These are phyloP conservation scores for Penicillium herquei DNA, from an alignment of 495 filamentous ascomycete species.

Conservation along the genomic window DNA sequence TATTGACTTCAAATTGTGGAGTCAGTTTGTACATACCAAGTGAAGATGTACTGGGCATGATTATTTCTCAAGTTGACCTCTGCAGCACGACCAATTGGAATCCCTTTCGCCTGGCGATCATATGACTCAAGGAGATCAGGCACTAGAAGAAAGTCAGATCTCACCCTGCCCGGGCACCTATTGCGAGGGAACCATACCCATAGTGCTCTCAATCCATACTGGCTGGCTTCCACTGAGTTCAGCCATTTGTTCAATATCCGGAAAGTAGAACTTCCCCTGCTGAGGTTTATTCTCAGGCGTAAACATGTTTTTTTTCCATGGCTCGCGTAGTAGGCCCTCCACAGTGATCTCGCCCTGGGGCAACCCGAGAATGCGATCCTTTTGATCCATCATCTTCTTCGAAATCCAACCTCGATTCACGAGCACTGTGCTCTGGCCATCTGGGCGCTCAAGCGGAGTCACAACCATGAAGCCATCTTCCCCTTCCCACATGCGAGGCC, in stretches of 20 bases:
- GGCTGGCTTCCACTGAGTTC: slow-evolving; percentile 75
- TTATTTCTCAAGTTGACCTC: slow-evolving; percentile 95
- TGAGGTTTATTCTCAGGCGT: slow-evolving; percentile 87
- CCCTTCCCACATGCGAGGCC: slow-evolving; percentile 84
- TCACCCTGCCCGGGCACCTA: slow-evolving; percentile 7
- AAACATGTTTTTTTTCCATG: slow-evolving; percentile 97
- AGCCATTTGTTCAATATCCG: slow-evolving; percentile 94
- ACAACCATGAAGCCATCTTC: slow-evolving; percentile 87
- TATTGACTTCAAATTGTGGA: neutral
- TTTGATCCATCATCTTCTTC: slow-evolving; percentile 64
- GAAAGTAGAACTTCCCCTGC: slow-evolving; percentile 86
- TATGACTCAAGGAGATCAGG: slow-evolving; percentile 72
- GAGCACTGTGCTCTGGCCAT: slow-evolving; percentile 65
- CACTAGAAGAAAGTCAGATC: slow-evolving; percentile 45
- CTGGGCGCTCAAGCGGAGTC: slow-evolving; percentile 78
- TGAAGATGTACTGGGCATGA: slow-evolving; percentile 97
- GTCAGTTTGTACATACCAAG: slow-evolving; percentile 65
- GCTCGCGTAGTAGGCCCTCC: slow-evolving; percentile 80
- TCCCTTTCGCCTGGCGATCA: slow-evolving; percentile 72
- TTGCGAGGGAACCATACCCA: slow-evolving; percentile 55
- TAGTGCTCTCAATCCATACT: slow-evolving; percentile 95
- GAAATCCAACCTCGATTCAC: slow-evolving; percentile 90
- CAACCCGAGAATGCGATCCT: slow-evolving; percentile 56
- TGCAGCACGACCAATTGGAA: slow-evolving; percentile 85
- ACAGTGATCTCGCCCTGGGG: slow-evolving; percentile 68